Percentiles rank a stretch among this genome's conserved stretches.
These are phyloP conservation scores for Picea engelmannii DNA, from an alignment of 83 land plant genomes.

Conservation along the genomic window DNA sequence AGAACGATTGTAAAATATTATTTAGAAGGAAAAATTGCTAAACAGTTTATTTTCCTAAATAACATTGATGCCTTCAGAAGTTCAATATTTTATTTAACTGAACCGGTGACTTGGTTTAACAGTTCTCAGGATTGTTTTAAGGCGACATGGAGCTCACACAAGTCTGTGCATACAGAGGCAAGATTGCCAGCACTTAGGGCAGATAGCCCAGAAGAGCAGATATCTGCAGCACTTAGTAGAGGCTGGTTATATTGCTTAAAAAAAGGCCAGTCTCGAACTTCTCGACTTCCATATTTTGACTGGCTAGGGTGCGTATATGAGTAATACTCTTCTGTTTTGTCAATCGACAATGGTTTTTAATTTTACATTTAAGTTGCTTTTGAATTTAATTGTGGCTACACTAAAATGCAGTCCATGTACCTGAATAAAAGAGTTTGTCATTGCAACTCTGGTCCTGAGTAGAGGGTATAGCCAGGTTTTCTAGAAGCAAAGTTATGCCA, in stretches of 20 bases:
- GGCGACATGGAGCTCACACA: constrained; percentile 75
- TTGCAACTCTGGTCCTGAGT: neutral
- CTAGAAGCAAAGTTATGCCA: neutral
- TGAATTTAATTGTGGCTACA: neutral
- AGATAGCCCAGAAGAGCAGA: constrained; percentile 15
- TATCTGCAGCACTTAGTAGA: constrained; percentile 23
- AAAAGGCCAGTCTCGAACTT: constrained; percentile 61
- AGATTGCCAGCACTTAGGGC: constrained; percentile 22
- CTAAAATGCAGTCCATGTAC: neutral
- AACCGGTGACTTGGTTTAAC: constrained; percentile 9
- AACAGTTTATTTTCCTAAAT: neutral
- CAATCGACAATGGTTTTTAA: neutral
- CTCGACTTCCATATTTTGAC: constrained; percentile 62
- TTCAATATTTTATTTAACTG: neutral
- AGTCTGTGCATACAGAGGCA: constrained; percentile 55
- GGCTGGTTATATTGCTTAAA: constrained; percentile 69
- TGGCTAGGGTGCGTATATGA: constrained; percentile 67
- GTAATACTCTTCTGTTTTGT: neutral
- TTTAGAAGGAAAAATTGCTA: neutral
- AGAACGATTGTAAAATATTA: neutral
- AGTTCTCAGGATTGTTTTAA: constrained; percentile 80
- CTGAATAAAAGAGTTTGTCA: neutral
- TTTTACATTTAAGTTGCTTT: neutral
- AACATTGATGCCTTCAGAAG: neutral
- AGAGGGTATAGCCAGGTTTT: neutral